phyloP scores from a whole-genome alignment of 2,329 filamentous ascomycete genomes.

The Neonectria neomacrospora region DNA sequence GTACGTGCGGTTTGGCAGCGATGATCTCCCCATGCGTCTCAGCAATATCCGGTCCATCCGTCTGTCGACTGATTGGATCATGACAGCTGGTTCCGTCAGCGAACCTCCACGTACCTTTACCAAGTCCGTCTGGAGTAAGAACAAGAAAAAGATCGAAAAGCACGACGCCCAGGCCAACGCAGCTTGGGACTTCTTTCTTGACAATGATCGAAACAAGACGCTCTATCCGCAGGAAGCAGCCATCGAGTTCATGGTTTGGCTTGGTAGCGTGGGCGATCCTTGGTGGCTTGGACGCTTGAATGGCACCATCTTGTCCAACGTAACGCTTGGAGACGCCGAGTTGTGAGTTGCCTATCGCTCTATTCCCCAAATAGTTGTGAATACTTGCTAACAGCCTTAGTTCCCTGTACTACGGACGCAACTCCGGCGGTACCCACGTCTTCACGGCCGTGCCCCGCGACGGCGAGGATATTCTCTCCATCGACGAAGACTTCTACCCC shows the following conservation, averaged over 20 bases:
- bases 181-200: slow-evolving; percentile 44
- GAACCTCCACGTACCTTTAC: slow-evolving; percentile 29
- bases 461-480: slow-evolving; percentile 34
- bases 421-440: slow-evolving; percentile 40
- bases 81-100: slow-evolving; percentile 27
- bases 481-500: slow-evolving; percentile 41
- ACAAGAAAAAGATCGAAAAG: slow-evolving; percentile 30
- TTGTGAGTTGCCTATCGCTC: slow-evolving; percentile 29
- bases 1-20: slow-evolving; percentile 40
- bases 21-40: slow-evolving; percentile 33
- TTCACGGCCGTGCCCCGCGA: slow-evolving; percentile 36
- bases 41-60: slow-evolving; percentile 36
- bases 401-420: slow-evolving; percentile 39
- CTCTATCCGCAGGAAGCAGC: slow-evolving; percentile 36
- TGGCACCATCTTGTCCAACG: slow-evolving; percentile 34
- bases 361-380: no score
- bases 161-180: slow-evolving; percentile 34
- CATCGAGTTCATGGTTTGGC: slow-evolving; percentile 43
- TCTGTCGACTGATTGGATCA: slow-evolving; percentile 40
- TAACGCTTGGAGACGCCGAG: slow-evolving; percentile 36
- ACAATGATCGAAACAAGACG: slow-evolving; percentile 38
- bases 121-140: slow-evolving; percentile 24
- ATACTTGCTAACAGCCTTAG: slow-evolving; percentile 18
- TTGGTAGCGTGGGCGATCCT: slow-evolving; percentile 40
- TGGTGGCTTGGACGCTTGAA: slow-evolving; percentile 42